Percentiles rank a stretch among this genome's conserved stretches.
Evolutionary conservation across 2,329 filamentous ascomycete species (phyloP).

Genomic region (Fusarium aywerte): DNA sequence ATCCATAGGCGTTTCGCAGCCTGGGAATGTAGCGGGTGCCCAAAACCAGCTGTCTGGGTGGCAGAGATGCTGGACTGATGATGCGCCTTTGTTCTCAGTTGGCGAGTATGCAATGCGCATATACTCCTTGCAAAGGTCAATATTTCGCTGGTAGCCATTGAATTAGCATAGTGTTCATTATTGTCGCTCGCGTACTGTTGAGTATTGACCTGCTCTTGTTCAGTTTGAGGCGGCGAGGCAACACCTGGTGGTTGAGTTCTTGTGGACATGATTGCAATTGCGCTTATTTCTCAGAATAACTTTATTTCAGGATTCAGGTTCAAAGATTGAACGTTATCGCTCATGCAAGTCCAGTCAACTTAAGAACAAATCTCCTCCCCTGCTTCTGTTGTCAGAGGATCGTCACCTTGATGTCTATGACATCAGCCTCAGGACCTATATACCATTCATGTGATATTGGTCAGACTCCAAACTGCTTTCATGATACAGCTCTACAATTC

Average conservation of each 20-base stretch:
- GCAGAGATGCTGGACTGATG: constrained; percentile 25
- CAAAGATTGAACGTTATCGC: not conserved
- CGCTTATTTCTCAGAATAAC: not conserved
- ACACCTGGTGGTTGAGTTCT: constrained; percentile 8
- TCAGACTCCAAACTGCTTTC: not conserved
- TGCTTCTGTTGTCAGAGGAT: constrained; percentile 17
- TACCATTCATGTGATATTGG: not conserved
- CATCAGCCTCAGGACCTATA: constrained; percentile 2
- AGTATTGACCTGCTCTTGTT: constrained; percentile 12
- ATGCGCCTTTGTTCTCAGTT: constrained; percentile 24
- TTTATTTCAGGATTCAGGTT: no score
- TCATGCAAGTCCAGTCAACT: not conserved
- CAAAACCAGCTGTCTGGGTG: constrained; percentile 36
- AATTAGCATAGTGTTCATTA: not conserved
- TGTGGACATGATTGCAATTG: not conserved
- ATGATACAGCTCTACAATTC: not conserved
- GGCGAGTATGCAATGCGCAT: constrained; percentile 33
- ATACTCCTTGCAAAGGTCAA: constrained; percentile 26
- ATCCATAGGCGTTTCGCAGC: constrained; percentile 33
- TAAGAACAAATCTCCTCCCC: not conserved
- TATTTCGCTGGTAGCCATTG: constrained; percentile 4
- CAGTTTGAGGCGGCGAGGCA: constrained; percentile 8
- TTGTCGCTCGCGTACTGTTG: not conserved
- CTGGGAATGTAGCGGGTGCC: constrained; percentile 31
- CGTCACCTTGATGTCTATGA: constrained; percentile 14